Evolutionary conservation across 768 basidiomycete genomes (phyloP).

Genomic region (button mushroom (Agaricus bisporus)): DNA sequence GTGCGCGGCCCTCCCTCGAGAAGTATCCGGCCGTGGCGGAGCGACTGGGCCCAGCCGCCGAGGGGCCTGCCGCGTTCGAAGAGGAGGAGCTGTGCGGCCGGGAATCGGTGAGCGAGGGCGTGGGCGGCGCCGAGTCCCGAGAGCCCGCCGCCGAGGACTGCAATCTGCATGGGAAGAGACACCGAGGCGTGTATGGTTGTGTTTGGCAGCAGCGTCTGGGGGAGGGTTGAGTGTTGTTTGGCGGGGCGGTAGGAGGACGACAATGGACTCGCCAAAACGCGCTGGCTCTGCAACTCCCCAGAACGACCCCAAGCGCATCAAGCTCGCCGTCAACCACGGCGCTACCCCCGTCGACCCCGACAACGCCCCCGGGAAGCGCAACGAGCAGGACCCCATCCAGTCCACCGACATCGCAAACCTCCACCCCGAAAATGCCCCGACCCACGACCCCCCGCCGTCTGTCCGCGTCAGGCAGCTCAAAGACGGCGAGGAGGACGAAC

Average conservation of each 20-base stretch:
- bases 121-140: slow-evolving; percentile 80
- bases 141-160: slow-evolving; percentile 75
- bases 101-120: slow-evolving; percentile 64
- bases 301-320: slow-evolving; percentile 53
- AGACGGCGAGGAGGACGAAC: slow-evolving; percentile 60
- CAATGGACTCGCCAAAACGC: slow-evolving; percentile 65
- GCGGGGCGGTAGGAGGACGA: not conserved
- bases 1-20: slow-evolving; percentile 88
- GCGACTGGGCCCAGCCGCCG: slow-evolving; percentile 84
- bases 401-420: slow-evolving; percentile 78
- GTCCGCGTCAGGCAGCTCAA: slow-evolving; percentile 34
- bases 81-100: slow-evolving; percentile 52
- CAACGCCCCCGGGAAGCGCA: slow-evolving; percentile 76
- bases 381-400: slow-evolving; percentile 80
- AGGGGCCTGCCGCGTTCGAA: slow-evolving; percentile 58
- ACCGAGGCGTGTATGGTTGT: not conserved
- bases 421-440: slow-evolving; percentile 25
- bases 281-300: slow-evolving; percentile 49
- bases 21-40: slow-evolving; percentile 37
- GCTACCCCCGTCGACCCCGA: slow-evolving; percentile 74
- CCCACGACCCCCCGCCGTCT: slow-evolving; percentile 15
- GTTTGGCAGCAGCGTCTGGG: not conserved
- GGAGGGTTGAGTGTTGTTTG: not conserved
- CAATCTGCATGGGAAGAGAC: slow-evolving; percentile 33
- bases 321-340: slow-evolving; percentile 57